Base-by-base conservation (phyloP, 2,329 filamentous ascomycete genomes). In the Setomelanomma holmii region DNA sequence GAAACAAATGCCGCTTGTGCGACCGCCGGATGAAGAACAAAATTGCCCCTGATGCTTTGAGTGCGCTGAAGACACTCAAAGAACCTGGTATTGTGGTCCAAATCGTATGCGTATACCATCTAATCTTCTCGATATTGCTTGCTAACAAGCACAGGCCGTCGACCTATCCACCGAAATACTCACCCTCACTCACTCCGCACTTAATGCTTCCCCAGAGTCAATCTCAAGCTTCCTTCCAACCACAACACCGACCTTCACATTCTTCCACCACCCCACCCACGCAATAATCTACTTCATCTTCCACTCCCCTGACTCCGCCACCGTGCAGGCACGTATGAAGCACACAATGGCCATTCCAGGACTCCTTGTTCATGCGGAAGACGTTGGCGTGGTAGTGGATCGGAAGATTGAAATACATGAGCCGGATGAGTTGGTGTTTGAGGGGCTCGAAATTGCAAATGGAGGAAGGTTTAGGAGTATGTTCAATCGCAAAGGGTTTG, bases 21-120 rank as follows among this genome's bases (percentile, higher is more conserved):
- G 67, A 71, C 40, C 64, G 66, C 11, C 64, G 68, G 4, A 71
- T 72, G 68, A 68, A 68, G 55, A 68, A 70, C 42, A 57, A 51
- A 5, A 67, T 71, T 27, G 48, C 53, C 10, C 39, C 59, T 1
- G 56, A 56, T 7, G 67, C 63, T 8, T 30, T 56, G 1, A 45
- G 50, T 3, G 66, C 63, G 5, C 50, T 72, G 0, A 39, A n/a
- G 14, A 44, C 49, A 5, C 45, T 72, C 1, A 14, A 49, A 1
- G 30, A 45, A 5, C 24, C 27, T 1, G 62, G 63, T 1, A 36
- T 44, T 14, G 53, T 55, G 6, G 62, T 70, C 2, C 67, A 70
- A 35, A 45, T 70, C 7, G 68, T 64, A 63, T 12, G 58, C 14
- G 5, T 4, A 17, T 21, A 20, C 20, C 19, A 6, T 3, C 2